Base-by-base conservation (phyloP, 139 green algal genomes). In the Chlamydomonas asymmetrica region DNA sequence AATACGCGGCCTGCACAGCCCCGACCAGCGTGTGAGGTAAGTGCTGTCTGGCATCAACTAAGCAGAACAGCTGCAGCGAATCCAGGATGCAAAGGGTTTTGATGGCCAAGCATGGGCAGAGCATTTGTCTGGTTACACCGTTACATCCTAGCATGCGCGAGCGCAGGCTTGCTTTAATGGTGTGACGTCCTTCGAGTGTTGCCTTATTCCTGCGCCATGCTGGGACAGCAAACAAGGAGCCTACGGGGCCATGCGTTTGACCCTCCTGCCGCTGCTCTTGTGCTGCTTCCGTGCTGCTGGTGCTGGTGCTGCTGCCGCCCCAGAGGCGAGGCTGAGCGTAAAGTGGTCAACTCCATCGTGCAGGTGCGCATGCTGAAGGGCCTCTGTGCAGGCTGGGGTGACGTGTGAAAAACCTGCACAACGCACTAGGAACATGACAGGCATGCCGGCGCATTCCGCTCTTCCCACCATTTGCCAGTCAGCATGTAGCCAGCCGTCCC, bases 311-410 rank as follows among this genome's bases (percentile, higher is more conserved):
- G n/a, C 25, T 23, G 31, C 31, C 34, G 7, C 50, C 61, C 73
- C 78, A 63, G 66, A 13, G 20, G n/a, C 4, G 72, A n/a, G 38
- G 59, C 63, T 39, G 59, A 73, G 59, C 37, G 38, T 0, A 72
- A 73, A 66, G 78, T 84, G 4, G 74, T 91, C 7, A 91, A 92
- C 80, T 87, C 49, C 72, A 85, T 68, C 27, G 68, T 90, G 6
- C 84, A 88, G 80, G 82, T 74, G 35, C 43, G 56, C 4, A 5
- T 37, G 35, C 23, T 41, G 45, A 2, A 52, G 45, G 45, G 45
- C 45, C 45, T 25, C 13, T 52, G 45, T 10, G 13, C 13, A 16
- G 45, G 45, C 13, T 10, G 45, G 1, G 45, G 45, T 25, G 13
- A 52, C 45, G 45, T 25, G 18, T 10, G 45, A 52, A 52, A 16